Evolutionary conservation across 1,139 yeast genomes (phyloP).

Genomic region (Pichia sp.): DNA sequence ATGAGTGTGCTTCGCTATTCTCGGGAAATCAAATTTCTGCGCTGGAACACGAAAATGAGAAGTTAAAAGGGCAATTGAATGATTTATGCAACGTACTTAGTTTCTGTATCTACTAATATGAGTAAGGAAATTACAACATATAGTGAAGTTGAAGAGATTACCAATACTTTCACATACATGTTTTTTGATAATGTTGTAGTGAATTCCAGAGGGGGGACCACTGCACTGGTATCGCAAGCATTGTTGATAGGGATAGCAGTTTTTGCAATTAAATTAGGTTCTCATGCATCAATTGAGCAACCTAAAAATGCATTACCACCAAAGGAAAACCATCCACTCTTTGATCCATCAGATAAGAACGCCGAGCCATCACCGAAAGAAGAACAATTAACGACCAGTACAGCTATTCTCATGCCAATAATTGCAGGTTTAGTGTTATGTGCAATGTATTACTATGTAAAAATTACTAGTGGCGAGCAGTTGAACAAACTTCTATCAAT

Average conservation of each 20-base stretch:
- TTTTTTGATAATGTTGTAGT: constrained; percentile 19
- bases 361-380: constrained; percentile 21
- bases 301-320: constrained; percentile 42
- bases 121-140: too few species aligned
- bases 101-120: too few species aligned
- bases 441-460: constrained; percentile 33
- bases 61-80: too few species aligned
- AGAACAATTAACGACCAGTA: constrained; percentile 21
- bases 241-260: constrained; percentile 26
- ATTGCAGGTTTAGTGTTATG: constrained; percentile 33
- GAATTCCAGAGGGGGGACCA: constrained; percentile 10
- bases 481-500: constrained; percentile 29
- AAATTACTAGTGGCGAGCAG: constrained; percentile 27
- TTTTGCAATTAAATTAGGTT: constrained; percentile 32
- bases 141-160: constrained; percentile 6
- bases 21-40: too few species aligned
- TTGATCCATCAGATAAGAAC: constrained; percentile 44
- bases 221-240: constrained; percentile 11
- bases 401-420: constrained; percentile 37
- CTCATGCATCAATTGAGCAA: constrained; percentile 35
- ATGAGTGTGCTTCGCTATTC: too few species aligned
- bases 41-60: too few species aligned
- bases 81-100: too few species aligned
- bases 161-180: constrained; percentile 16
- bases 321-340: constrained; percentile 32